Evolutionary conservation across 2,329 filamentous ascomycete species (phyloP).

Genomic region (Dactylellina sp.): DNA sequence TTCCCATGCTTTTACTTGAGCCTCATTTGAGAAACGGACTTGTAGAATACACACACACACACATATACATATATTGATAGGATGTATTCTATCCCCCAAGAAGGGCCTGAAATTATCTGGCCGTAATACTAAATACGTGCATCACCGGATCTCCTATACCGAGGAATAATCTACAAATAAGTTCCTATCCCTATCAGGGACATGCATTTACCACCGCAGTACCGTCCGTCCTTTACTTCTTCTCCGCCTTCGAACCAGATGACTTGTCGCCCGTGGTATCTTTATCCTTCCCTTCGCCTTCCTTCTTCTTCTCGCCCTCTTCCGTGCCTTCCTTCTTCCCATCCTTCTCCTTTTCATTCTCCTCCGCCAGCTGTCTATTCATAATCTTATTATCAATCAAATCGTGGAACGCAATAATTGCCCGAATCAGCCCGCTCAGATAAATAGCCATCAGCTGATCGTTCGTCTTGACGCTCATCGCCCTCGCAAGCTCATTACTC

Average conservation of each 20-base stretch:
- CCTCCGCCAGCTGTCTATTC: conserved; percentile 96
- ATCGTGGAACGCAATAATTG: conserved; percentile 98
- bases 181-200: too few relatives aligned
- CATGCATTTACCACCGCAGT: too few relatives aligned
- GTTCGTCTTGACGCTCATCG: conserved; percentile 99
- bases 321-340: conserved; percentile 68
- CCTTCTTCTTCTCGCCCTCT: conserved; percentile 75
- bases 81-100: too few relatives aligned
- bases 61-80: too few relatives aligned
- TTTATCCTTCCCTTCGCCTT: conserved; percentile 63
- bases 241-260: conserved; percentile 70
- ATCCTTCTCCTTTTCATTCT: conserved; percentile 82
- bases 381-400: conserved; percentile 99
- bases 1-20: neutral
- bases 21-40: too few relatives aligned
- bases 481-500: conserved; percentile 88
- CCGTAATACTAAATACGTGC: neutral
- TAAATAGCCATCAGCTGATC: conserved; percentile 99
- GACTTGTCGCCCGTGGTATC: conserved; percentile 66
- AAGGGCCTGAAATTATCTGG: neutral
- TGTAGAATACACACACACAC: too few relatives aligned
- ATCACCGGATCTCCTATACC: conserved; percentile 7
- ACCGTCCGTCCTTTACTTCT: conserved; percentile 68
- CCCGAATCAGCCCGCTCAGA: conserved; percentile 92
- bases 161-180: conserved; percentile 2